Evolutionary conservation across 2,329 filamentous ascomycete genomes (phyloP).

Genomic region (Colletotrichum trifolii): DNA sequence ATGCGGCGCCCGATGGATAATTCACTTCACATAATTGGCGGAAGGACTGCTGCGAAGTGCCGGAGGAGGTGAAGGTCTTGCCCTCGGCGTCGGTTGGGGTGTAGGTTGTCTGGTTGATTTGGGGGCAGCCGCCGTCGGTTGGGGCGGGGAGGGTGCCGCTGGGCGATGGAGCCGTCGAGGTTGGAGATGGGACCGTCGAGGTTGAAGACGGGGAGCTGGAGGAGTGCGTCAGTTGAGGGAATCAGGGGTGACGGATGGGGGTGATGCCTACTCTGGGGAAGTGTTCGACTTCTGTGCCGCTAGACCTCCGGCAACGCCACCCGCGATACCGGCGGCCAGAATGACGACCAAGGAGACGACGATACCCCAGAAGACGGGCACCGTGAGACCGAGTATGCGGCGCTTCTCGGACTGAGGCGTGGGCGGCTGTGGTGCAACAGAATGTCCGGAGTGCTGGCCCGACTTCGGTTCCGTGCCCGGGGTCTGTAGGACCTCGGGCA

Average conservation of each 20-base stretch:
- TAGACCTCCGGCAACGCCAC: constrained; percentile 38
- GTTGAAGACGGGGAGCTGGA: background rate
- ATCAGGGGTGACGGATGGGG: too few relatives aligned
- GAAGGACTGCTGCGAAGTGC: constrained; percentile 28
- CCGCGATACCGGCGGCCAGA: constrained; percentile 36
- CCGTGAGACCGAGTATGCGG: constrained; percentile 36
- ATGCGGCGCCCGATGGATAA: constrained; percentile 30
- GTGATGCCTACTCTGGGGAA: constrained; percentile 1
- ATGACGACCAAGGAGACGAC: constrained; percentile 35
- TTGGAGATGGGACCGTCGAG: background rate
- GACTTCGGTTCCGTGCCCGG: constrained; percentile 5
- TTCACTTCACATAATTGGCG: constrained; percentile 37
- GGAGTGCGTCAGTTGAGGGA: background rate
- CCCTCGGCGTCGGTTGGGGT: constrained; percentile 32
- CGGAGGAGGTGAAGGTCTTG: background rate
- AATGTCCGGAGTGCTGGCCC: background rate
- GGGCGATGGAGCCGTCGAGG: background rate
- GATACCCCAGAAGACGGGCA: constrained; percentile 37
- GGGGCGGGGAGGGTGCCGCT: constrained; percentile 32
- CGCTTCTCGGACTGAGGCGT: background rate
- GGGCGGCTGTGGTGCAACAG: background rate
- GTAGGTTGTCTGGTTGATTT: constrained; percentile 36
- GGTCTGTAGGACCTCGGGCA: background rate
- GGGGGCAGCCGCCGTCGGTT: constrained; percentile 37
- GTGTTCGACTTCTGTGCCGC: constrained; percentile 28